Evolutionary conservation across 768 basidiomycete genomes (phyloP).

Genomic region (Tulasnella sp.): DNA sequence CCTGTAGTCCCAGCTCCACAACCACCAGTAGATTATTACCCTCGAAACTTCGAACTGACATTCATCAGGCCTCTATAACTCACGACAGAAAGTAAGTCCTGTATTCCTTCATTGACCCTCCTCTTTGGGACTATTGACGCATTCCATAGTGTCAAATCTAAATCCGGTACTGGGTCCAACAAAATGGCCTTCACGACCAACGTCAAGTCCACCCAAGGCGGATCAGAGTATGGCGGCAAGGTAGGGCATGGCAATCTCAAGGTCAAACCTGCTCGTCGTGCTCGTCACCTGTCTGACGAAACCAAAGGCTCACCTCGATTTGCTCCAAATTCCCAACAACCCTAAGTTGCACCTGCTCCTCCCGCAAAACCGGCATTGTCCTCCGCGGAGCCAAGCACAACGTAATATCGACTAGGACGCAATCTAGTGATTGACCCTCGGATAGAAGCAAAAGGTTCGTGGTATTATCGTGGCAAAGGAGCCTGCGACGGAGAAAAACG

Average conservation of each 20-base stretch:
- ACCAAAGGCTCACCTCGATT: not conserved
- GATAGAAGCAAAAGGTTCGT: constrained; percentile 7
- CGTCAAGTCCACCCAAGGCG: not conserved
- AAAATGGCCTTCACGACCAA: constrained; percentile 11
- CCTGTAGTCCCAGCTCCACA: too few species aligned
- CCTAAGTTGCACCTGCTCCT: constrained; percentile 16
- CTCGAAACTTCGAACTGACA: too few species aligned
- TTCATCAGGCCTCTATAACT: too few species aligned
- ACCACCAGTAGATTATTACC: too few species aligned
- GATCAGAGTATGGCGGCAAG: constrained; percentile 6
- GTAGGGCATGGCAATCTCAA: not conserved
- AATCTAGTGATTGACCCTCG: not conserved
- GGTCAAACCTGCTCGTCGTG: not conserved
- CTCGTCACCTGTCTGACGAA: not conserved
- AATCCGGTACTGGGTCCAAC: constrained; percentile 11
- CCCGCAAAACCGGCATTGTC: not conserved
- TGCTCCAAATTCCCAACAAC: constrained; percentile 7
- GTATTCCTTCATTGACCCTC: too few species aligned
- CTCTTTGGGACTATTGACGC: constrained; percentile 8
- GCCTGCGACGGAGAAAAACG: not conserved
- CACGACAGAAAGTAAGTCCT: too few species aligned
- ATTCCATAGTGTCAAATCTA: constrained; percentile 11
- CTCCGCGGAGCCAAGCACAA: not conserved
- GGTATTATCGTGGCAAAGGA: constrained; percentile 10
- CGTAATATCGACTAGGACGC: not conserved